Base-by-base conservation (phyloP, 768 basidiomycete species). In the Leccinum barrowsii region DNA sequence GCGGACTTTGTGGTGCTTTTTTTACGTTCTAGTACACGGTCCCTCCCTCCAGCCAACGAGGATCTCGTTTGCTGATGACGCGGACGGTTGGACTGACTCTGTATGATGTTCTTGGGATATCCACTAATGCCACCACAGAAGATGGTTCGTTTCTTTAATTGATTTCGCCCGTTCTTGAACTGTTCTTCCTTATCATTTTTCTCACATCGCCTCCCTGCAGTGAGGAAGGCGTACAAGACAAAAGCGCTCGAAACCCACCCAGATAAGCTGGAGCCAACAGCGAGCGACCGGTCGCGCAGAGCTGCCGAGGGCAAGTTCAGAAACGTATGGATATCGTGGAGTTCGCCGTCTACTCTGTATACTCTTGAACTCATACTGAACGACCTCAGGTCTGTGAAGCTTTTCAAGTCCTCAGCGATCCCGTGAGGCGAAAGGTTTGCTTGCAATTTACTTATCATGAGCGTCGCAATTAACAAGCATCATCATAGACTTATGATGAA, bases 211-310 rank as follows among this genome's bases (percentile, higher is more conserved):
- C 47, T 7, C 49, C 5, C 26, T 26, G 5, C 40, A 70, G 87
- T 89, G 57, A 82, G 85, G 52, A 84, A 77, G 63, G 86, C 85
- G 2, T 89, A 88, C 70, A 85, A 81, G 65, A 81, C 80, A 60
- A 84, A 81, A 63, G 86, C 82, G 10, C 75, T 89, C 26, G 85
- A 86, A 68, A 89, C 88, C 1, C 87, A 89, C 67, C 87, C 87
- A 10, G 87, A 89, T 64, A 88, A 87, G 63, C 80, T 88, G 50
- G 81, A 81, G 11, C 83, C 79, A 37, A 71, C 71, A 30, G 81
- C 82, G 7, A 80, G 73, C 46, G 78, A 79, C 47, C 72, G 76
- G 57, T 81, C 82, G 59, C 84, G 80, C 66, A 76, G 78, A 56
- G 74, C 67, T 19, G 83, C 86, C 7, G 81, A 82, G 64, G 77